Conservation (phyloP, 2,329 filamentous ascomycete species). For the Talaromyces funiculosus region DNA sequence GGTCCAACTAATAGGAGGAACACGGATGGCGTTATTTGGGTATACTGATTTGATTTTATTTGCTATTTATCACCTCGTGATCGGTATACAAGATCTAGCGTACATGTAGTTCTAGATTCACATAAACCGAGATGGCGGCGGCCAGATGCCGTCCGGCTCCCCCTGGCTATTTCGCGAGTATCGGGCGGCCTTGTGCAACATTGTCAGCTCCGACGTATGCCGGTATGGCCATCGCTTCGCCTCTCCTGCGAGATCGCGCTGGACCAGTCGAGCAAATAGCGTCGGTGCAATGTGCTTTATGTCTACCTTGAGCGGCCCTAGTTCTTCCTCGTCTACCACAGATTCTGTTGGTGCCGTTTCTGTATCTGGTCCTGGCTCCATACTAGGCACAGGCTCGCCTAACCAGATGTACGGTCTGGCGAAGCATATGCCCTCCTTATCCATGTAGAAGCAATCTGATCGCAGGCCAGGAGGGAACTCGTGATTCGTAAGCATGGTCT, state of each 20-base stretch:
- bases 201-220: constrained; percentile 17
- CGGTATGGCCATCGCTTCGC: constrained; percentile 19
- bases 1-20: neutral
- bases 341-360: neutral
- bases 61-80: neutral
- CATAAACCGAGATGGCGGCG: constrained; percentile 11
- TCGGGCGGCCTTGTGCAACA: constrained; percentile 15
- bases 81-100: neutral
- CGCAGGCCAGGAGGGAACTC: neutral
- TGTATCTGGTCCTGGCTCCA: neutral
- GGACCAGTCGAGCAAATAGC: constrained; percentile 16
- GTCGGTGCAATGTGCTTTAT: constrained; percentile 19
- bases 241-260: constrained; percentile 17
- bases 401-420: neutral
- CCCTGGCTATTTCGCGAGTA: constrained; percentile 7
- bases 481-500: neutral
- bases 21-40: neutral
- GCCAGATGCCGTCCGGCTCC: constrained; percentile 14
- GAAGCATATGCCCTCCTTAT: neutral
- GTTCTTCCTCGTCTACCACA: neutral
- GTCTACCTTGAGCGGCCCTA: constrained; percentile 15
- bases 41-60: neutral
- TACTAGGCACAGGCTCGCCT: neutral
- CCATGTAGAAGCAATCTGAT: neutral
- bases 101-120: neutral